Evolutionary conservation across 2,329 filamentous ascomycete species (phyloP).

Genomic region (Zalaria obscura): DNA sequence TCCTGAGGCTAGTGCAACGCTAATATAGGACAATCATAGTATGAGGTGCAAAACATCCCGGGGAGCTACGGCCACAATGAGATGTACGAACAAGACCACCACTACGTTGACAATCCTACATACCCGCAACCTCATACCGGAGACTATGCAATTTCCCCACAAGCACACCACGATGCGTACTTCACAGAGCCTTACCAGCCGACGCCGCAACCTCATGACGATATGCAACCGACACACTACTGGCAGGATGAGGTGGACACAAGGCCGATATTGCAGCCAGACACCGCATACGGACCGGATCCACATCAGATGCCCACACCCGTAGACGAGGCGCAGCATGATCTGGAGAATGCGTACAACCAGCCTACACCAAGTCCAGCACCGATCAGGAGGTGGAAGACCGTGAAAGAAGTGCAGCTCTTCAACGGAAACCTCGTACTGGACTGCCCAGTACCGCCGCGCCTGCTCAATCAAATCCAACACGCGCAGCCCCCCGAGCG

Average conservation of each 20-base stretch:
- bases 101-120: constrained; percentile 1
- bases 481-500: constrained; percentile 69
- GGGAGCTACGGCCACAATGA: constrained; percentile 50
- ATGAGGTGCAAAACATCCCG: constrained; percentile 55
- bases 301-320: constrained; percentile 26
- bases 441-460: constrained; percentile 87
- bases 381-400: constrained; percentile 84
- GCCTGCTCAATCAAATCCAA: constrained; percentile 71
- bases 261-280: constrained; percentile 60
- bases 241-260: constrained; percentile 55
- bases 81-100: constrained; percentile 39
- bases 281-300: constrained; percentile 47
- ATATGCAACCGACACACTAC: constrained; percentile 30
- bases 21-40: constrained; percentile 26
- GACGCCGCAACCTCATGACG: constrained; percentile 16
- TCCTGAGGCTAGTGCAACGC: too few species aligned
- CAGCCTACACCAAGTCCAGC: constrained; percentile 37
- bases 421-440: constrained; percentile 95
- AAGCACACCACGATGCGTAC: constrained; percentile 78
- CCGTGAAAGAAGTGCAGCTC: constrained; percentile 93
- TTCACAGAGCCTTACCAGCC: constrained; percentile 74
- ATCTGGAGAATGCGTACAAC: constrained; percentile 24
- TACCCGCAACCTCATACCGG: constrained; percentile 29
- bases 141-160: constrained; percentile 66
- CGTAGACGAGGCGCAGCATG: constrained; percentile 25